phyloP scores from a whole-genome alignment of 2,329 filamentous ascomycete genomes.

The Microdochium trichocladiopsis region DNA sequence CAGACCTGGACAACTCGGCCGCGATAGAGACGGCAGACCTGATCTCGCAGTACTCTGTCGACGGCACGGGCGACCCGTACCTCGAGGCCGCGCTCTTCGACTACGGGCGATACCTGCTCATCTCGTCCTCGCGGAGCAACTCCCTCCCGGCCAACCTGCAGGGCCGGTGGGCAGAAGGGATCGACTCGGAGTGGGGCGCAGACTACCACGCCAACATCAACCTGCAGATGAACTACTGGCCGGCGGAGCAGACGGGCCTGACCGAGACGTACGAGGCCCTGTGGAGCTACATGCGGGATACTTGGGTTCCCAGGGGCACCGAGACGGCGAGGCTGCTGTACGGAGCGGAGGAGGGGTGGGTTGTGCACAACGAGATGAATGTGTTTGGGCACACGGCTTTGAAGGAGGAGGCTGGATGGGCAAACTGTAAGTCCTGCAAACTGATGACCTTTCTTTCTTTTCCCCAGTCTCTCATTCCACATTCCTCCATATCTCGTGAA shows the following conservation, averaged over 20 bases:
- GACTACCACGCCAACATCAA: constrained; percentile 56
- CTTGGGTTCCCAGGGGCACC: constrained; percentile 43
- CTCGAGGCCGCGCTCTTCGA: constrained; percentile 46
- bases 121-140: constrained; percentile 42
- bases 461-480: no score
- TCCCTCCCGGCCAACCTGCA: constrained; percentile 49
- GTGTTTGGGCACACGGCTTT: constrained; percentile 47
- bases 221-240: constrained; percentile 56
- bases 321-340: constrained; percentile 48
- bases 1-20: constrained; percentile 32
- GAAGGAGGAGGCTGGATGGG: constrained; percentile 21
- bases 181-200: constrained; percentile 37
- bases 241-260: constrained; percentile 43
- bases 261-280: constrained; percentile 34
- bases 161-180: constrained; percentile 43
- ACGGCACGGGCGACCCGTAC: constrained; percentile 36
- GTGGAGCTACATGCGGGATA: constrained; percentile 46
- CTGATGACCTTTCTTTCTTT: not conserved
- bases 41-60: constrained; percentile 21
- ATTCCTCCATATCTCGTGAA: no score
- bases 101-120: constrained; percentile 45
- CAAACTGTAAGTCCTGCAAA: constrained; percentile 17
- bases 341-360: constrained; percentile 41
- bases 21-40: constrained; percentile 26
- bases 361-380: constrained; percentile 50